Conservation (phyloP, 139 green algal species). For the Edaphochlamys debaryana region DNA sequence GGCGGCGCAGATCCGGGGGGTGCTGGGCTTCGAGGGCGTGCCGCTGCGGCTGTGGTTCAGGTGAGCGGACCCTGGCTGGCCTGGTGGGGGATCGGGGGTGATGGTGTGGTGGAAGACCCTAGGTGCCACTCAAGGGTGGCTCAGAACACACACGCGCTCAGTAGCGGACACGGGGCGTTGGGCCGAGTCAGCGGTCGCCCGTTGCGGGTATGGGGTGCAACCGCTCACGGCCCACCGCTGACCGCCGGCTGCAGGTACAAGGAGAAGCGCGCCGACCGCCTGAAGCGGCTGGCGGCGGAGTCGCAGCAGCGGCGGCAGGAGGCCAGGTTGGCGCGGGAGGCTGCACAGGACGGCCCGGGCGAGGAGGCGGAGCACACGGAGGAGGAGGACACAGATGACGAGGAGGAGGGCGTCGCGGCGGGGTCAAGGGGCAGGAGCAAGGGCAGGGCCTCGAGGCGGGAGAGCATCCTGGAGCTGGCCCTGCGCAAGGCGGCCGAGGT, state of each 20-base stretch:
- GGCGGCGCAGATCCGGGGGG: slow-evolving; percentile 55
- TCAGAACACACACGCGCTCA: not conserved
- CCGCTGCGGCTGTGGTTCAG: slow-evolving; percentile 67
- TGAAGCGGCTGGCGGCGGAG: not conserved
- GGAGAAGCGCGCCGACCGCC: not conserved
- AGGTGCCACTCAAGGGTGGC: not conserved
- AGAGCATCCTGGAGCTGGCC: slow-evolving; percentile 8
- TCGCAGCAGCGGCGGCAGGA: not conserved
- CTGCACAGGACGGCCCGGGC: not conserved
- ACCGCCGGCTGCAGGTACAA: slow-evolving; percentile 2
- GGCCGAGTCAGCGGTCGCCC: too few species aligned
- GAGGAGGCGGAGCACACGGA: not conserved
- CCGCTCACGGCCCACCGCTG: not conserved
- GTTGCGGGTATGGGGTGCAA: not conserved
- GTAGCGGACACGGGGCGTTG: not conserved
- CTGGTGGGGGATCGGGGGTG: not conserved
- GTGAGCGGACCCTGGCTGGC: too few species aligned
- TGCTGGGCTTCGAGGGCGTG: slow-evolving; percentile 62
- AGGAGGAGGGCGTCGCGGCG: not conserved
- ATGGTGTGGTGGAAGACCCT: not conserved
- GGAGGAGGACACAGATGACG: not conserved
- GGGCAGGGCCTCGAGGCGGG: not conserved
- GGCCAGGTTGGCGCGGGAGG: not conserved
- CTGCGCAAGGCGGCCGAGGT: slow-evolving; percentile 4
- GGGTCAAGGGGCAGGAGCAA: not conserved